Percentiles rank a stretch among this genome's conserved stretches.
phyloP scores from a whole-genome alignment of 2,329 filamentous ascomycete genomes.

The Talaromyces sp. region DNA sequence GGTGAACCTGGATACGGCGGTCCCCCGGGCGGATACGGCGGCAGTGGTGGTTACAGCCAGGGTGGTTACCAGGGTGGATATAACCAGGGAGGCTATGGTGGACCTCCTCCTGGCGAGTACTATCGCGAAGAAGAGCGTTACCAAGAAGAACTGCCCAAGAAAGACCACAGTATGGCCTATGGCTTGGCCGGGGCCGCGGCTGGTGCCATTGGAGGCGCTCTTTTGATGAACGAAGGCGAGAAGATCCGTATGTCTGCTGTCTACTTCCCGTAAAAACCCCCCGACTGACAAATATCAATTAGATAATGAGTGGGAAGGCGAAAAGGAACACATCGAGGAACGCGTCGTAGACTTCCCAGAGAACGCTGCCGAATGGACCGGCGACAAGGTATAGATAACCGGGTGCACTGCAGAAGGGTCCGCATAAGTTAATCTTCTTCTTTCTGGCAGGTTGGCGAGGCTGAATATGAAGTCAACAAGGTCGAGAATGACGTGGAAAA shows the following conservation, averaged over 20 bases:
- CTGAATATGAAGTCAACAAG: slow-evolving; percentile 27
- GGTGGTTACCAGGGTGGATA: slow-evolving; percentile 6
- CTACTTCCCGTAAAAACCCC: neutral
- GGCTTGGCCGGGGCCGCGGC: slow-evolving; percentile 35
- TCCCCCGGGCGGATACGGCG: slow-evolving; percentile 13
- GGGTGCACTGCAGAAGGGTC: neutral
- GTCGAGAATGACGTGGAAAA: slow-evolving; percentile 31
- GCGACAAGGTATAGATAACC: slow-evolving; percentile 25
- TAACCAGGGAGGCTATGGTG: slow-evolving; percentile 5
- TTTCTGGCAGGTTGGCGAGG: slow-evolving; percentile 29
- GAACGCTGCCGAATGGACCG: slow-evolving; percentile 39
- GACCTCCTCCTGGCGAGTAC: neutral
- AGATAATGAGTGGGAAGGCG: slow-evolving; percentile 30
- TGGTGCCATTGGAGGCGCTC: slow-evolving; percentile 38
- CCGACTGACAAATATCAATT: neutral
- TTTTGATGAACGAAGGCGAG: slow-evolving; percentile 42
- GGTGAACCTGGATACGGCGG: slow-evolving; percentile 16
- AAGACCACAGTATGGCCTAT: slow-evolving; percentile 29
- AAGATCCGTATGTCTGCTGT: slow-evolving; percentile 30
- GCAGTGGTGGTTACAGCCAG: slow-evolving; percentile 6
- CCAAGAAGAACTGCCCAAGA: slow-evolving; percentile 16
- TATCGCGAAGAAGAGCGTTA: slow-evolving; percentile 4
- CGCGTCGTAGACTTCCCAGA: slow-evolving; percentile 38
- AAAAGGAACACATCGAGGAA: slow-evolving; percentile 27
- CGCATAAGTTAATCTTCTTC: neutral